Evolutionary conservation across 2,329 filamentous ascomycete genomes (phyloP).

Genomic region (Ceratocystis alfenasii): DNA sequence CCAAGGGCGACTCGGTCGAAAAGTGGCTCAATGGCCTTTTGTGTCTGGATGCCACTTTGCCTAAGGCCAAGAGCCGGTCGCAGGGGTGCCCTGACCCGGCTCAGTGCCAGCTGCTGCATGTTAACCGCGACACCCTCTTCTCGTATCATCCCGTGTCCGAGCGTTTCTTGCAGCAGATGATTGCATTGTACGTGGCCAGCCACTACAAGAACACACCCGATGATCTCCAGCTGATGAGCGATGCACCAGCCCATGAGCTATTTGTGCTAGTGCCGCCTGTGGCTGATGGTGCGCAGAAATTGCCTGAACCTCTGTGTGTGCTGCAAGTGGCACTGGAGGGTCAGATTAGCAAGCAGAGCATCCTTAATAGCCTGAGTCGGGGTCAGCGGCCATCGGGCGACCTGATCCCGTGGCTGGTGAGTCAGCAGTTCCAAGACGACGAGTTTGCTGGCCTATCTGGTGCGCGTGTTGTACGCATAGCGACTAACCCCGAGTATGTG

Average conservation of each 20-base stretch:
- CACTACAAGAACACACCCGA: constrained; percentile 98
- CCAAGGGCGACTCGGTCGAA: constrained; percentile 79
- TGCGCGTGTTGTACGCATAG: constrained; percentile 83
- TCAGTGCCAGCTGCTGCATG: constrained; percentile 80
- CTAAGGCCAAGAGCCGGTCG: constrained; percentile 57
- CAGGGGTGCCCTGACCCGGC: constrained; percentile 79
- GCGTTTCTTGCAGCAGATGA: constrained; percentile 96
- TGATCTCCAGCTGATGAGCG: constrained; percentile 96
- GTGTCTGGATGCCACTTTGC: constrained; percentile 84
- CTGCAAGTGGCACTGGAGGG: constrained; percentile 92
- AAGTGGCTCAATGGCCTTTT: constrained; percentile 92
- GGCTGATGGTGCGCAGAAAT: constrained; percentile 58
- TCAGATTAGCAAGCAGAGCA: constrained; percentile 84
- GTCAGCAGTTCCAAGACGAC: constrained; percentile 95
- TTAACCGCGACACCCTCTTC: constrained; percentile 95
- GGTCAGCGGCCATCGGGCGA: constrained; percentile 85
- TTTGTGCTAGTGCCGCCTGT: constrained; percentile 87
- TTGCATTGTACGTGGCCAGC: constrained; percentile 89
- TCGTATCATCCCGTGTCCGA: constrained; percentile 96
- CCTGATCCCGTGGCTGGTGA: constrained; percentile 93
- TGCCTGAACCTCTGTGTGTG: constrained; percentile 89
- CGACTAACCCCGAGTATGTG: constrained; percentile 87
- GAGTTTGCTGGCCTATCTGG: constrained; percentile 91
- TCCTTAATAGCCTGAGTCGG: constrained; percentile 76
- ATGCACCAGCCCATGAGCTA: constrained; percentile 90